A percentile compares a stretch with the other conserved stretches of the same genome.
phyloP scores from a whole-genome alignment of 768 basidiomycete species.

The Macrolepiota fuliginosa region DNA sequence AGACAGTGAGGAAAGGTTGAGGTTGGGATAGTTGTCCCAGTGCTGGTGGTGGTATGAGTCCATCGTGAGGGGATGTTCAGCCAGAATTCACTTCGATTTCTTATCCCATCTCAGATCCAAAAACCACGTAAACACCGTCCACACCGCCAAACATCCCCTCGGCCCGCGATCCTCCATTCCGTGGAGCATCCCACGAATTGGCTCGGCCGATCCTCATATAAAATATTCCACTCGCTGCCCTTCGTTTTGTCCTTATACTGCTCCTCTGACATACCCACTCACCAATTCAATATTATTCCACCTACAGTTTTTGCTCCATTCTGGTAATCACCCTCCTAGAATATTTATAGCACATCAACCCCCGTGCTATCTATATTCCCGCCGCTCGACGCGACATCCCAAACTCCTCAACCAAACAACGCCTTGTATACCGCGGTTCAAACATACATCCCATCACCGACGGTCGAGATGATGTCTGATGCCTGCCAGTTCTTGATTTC shows the following conservation, averaged over 20 bases:
- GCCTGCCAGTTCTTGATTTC: neutral
- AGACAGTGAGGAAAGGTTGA: slow-evolving; percentile 66
- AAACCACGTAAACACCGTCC: slow-evolving; percentile 12
- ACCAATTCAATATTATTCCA: neutral
- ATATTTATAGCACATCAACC: neutral
- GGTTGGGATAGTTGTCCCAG: slow-evolving; percentile 42
- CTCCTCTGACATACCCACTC: neutral
- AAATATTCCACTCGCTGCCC: neutral
- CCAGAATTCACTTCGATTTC: neutral
- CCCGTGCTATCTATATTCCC: slow-evolving; percentile 2
- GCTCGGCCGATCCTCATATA: neutral
- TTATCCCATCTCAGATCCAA: slow-evolving; percentile 14
- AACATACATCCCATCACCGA: neutral
- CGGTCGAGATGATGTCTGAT: neutral
- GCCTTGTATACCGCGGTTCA: neutral
- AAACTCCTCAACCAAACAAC: neutral
- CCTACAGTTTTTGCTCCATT: neutral
- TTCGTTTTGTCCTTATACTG: neutral
- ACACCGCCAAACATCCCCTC: slow-evolving; percentile 13
- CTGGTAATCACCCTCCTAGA: neutral
- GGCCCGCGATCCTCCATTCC: slow-evolving; percentile 3
- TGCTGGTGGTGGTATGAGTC: slow-evolving; percentile 24
- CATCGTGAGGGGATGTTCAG: neutral
- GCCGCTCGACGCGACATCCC: neutral
- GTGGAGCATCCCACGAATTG: neutral